Percentiles rank a stretch among this genome's conserved stretches.
Conservation (phyloP, 2,329 filamentous ascomycete genomes). For the Epichloe aotearoae region DNA sequence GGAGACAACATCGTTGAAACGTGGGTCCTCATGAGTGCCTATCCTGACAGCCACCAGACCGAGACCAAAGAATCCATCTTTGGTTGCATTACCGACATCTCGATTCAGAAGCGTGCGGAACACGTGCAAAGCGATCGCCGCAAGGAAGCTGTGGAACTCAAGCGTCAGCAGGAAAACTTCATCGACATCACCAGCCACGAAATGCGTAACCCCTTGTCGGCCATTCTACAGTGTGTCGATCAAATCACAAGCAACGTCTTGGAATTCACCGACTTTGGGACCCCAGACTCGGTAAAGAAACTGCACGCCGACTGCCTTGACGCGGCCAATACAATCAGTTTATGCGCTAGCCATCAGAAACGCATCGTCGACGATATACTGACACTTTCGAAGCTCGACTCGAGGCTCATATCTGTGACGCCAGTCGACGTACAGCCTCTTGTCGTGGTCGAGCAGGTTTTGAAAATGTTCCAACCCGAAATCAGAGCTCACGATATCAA, state of each 20-base stretch:
- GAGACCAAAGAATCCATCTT: conserved; percentile 61
- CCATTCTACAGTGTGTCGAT: conserved; percentile 63
- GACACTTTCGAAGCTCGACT: conserved; percentile 58
- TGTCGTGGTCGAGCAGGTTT: conserved; percentile 50
- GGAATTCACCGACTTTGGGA: conserved; percentile 18
- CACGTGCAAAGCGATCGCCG: conserved; percentile 37
- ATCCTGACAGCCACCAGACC: conserved; percentile 52
- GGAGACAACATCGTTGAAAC: conserved; percentile 50
- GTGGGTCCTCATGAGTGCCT: conserved; percentile 66
- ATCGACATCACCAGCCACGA: conserved; percentile 63
- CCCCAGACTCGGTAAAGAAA: conserved; percentile 29
- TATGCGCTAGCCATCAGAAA: conserved; percentile 69
- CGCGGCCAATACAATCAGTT: conserved; percentile 62
- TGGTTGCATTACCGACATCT: conserved; percentile 73
- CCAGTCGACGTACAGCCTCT: conserved; percentile 53
- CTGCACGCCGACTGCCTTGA: conserved; percentile 47
- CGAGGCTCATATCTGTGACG: conserved; percentile 54
- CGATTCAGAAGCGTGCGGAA: conserved; percentile 73
- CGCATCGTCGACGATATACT: conserved; percentile 57
- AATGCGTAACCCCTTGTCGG: conserved; percentile 62
- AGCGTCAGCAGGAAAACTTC: conserved; percentile 57
- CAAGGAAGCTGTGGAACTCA: conserved; percentile 68
- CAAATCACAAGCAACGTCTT: conserved; percentile 46
- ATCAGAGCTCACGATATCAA: conserved; percentile 57
- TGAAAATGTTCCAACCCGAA: conserved; percentile 71